phyloP scores from a whole-genome alignment of 306 rosid species.

The Vigna radiata region DNA sequence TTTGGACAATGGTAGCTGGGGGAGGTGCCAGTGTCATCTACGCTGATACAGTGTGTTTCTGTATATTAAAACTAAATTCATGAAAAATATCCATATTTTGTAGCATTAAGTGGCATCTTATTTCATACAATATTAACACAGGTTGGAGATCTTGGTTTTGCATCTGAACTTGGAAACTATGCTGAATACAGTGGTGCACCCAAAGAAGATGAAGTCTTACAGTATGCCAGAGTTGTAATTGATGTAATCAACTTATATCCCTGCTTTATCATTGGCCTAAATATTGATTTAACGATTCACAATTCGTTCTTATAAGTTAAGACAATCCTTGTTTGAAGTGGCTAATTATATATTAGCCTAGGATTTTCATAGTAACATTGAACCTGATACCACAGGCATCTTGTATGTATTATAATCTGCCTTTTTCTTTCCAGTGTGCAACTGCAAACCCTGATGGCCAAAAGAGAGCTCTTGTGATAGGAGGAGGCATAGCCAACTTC shows the following conservation, averaged over 20 bases:
- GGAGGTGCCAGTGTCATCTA: conserved; percentile 99
- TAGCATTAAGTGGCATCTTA: conserved; percentile 23
- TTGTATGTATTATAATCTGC: conserved; percentile 38
- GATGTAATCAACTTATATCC: conserved; percentile 64
- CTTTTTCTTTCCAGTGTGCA: conserved; percentile 72
- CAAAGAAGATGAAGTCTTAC: conserved; percentile 96
- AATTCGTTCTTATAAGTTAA: not conserved
- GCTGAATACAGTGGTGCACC: conserved; percentile 99
- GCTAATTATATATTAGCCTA: not conserved
- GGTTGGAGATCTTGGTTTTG: conserved; percentile 99
- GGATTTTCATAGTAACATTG: not conserved
- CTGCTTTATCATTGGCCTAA: conserved; percentile 8
- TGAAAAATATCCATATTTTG: conserved; percentile 26
- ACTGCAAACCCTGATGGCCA: conserved; percentile 90
- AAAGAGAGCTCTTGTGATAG: conserved; percentile 88
- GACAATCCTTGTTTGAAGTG: conserved; percentile 2
- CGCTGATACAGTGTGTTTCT: conserved; percentile 79
- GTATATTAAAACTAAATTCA: conserved; percentile 34
- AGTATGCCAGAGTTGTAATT: conserved; percentile 94
- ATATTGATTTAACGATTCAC: conserved; percentile 5
- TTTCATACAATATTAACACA: conserved; percentile 38
- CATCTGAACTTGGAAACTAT: conserved; percentile 94
- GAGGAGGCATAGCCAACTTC: conserved; percentile 98
- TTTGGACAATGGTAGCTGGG: conserved; percentile 99
- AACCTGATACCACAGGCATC: conserved; percentile 11